phyloP scores from a whole-genome alignment of 768 basidiomycete species.

The Tubosaeta sp. region DNA sequence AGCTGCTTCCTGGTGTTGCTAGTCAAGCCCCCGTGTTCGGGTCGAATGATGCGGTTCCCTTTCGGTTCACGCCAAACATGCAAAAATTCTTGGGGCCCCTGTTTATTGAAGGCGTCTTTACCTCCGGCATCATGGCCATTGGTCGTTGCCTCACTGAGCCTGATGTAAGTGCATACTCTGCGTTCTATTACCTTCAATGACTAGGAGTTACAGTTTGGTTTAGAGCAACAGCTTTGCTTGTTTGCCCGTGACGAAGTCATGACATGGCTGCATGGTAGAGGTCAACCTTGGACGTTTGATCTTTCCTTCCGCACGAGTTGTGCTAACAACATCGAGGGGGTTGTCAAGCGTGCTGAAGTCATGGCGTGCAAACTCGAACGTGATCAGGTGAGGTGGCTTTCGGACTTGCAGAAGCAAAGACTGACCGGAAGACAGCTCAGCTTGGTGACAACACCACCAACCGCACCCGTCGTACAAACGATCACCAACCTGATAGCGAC shows the following conservation, averaged over 20 bases:
- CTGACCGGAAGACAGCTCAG: conserved; percentile 18
- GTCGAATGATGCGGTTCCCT: conserved; percentile 86
- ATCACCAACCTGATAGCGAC: conserved; percentile 78
- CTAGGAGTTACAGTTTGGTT: conserved; percentile 59
- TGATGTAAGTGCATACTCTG: conserved; percentile 51
- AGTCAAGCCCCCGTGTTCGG: conserved; percentile 58
- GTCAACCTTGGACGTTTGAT: conserved; percentile 57
- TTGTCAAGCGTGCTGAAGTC: conserved; percentile 76
- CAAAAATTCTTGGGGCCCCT: conserved; percentile 88
- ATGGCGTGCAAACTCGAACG: conserved; percentile 86
- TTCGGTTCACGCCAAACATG: conserved; percentile 96
- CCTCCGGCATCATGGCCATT: conserved; percentile 86
- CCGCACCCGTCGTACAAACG: conserved; percentile 65
- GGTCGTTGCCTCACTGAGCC: conserved; percentile 87
- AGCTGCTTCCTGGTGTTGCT: conserved; percentile 70
- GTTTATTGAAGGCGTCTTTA: conserved; percentile 85
- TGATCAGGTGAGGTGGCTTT: conserved; percentile 54
- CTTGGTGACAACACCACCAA: conserved; percentile 20
- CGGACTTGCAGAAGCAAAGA: background rate
- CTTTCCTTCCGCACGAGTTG: conserved; percentile 53
- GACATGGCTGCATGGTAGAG: conserved; percentile 61
- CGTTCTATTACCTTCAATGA: background rate
- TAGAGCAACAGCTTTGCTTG: conserved; percentile 88
- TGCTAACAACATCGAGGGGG: conserved; percentile 57
- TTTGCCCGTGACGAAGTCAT: conserved; percentile 93